Base-by-base conservation (phyloP, 768 basidiomycete species). In the Agrocybe chaxingu region DNA sequence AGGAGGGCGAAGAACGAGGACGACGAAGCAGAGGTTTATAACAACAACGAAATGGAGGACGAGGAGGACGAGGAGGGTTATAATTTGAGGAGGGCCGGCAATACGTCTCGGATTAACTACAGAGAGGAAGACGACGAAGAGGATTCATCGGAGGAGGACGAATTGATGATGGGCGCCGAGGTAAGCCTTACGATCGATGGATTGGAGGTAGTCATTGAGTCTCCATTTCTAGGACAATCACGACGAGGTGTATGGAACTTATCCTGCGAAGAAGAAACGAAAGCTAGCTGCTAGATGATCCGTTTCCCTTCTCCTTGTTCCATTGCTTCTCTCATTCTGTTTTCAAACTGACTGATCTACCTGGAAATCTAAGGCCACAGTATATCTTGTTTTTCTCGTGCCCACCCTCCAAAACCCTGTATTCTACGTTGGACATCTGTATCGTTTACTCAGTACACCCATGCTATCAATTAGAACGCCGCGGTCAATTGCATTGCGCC, bases 91-190 rank as follows among this genome's bases (percentile, higher is more conserved):
- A 29, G 24, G 8, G 35, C 52, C 49, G 62, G 40, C 60, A 56
- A 52, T 42, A 48, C 54, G 24, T 53, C 48, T 46, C 57, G 49
- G 13, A 57, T 60, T 35, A 59, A 61, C 38, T 62, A 61, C 48
- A 47, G 42, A 44, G 63, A 66, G 42, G 56, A 70, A 45, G 62
- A 70, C 8, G 65, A 64, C 45, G 60, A 64, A 33, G 66, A 70
- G 9, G 59, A 79, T 24, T 24, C 24, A 5, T 24, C 24, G 11
- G 83, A 76, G 8, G 80, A 82, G 3, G 84, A 87, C 54, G 81
- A 84, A 57, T 61, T 86, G 30, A 73, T 79, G 71, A 78, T 86
- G 65, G 80, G 78, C 24, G 68, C 73, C n/a, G 77, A 78, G 72
- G 85, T 85, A 43, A 32, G 52, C 50, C 41, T 45, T n/a, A 33